These are phyloP conservation scores for Euphrasia confusa DNA, from an alignment of 257 asterid species.

Conservation along the genomic window DNA sequence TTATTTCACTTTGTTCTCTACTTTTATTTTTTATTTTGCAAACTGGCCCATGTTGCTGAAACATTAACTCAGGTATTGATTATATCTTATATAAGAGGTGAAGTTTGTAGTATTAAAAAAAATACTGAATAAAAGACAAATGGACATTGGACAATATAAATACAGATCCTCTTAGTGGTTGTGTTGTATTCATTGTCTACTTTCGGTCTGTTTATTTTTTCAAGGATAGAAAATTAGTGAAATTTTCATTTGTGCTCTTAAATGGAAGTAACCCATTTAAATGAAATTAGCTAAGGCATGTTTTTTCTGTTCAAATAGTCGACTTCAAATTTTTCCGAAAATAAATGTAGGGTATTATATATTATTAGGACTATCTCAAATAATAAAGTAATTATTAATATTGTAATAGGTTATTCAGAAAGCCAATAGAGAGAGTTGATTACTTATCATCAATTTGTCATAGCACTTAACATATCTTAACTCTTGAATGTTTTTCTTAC, in stretches of 20 bases:
- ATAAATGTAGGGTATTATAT: not conserved
- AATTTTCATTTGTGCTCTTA: not conserved
- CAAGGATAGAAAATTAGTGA: constrained; percentile 1
- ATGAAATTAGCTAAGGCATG: not conserved
- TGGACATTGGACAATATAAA: too few relatives aligned
- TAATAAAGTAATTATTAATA: not conserved
- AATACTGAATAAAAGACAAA: too few relatives aligned
- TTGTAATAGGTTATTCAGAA: not conserved
- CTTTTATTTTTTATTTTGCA: not conserved
- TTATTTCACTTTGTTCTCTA: not conserved
- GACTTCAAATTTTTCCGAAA: not conserved
- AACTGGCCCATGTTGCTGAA: not conserved
- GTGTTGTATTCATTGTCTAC: not conserved
- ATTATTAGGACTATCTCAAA: not conserved
- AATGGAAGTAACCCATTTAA: not conserved
- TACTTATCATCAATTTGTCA: not conserved
- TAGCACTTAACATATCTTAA: not conserved
- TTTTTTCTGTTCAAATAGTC: not conserved
- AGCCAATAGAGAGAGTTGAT: not conserved
- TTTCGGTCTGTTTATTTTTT: not conserved
- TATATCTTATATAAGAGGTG: not conserved
- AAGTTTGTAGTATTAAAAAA: too few relatives aligned
- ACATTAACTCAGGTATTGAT: not conserved
- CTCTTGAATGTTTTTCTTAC: not conserved
- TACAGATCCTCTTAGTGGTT: not conserved